Conservation (phyloP, 2,329 filamentous ascomycete species). For the Diaporthe velutina region DNA sequence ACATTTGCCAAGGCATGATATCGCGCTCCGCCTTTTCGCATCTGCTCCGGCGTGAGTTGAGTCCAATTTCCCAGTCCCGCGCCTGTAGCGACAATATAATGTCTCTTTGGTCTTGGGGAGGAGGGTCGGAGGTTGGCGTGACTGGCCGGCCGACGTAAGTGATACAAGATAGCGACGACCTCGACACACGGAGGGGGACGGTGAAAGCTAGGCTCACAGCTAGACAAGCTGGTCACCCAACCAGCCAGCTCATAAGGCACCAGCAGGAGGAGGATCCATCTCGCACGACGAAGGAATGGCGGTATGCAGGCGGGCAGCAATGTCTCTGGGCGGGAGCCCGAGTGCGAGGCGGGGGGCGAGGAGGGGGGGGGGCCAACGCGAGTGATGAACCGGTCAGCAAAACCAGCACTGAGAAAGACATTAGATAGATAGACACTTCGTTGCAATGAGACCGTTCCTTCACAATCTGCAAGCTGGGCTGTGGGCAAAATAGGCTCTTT, state of each 20-base stretch:
- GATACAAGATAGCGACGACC: not conserved
- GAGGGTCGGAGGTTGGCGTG: too few species aligned
- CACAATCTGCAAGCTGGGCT: not conserved
- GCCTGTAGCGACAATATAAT: not conserved
- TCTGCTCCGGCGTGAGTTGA: not conserved
- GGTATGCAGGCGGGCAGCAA: conserved; percentile 28
- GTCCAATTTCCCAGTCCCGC: not conserved
- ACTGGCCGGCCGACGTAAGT: not conserved
- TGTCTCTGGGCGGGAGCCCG: not conserved
- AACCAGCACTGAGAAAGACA: too few species aligned
- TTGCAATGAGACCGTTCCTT: not conserved
- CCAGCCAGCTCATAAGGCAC: not conserved
- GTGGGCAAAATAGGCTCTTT: not conserved
- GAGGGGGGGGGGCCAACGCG: not conserved
- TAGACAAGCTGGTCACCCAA: not conserved
- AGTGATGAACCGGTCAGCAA: conserved; percentile 4
- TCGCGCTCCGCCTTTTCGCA: not conserved
- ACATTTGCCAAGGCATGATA: not conserved
- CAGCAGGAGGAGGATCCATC: conserved; percentile 19
- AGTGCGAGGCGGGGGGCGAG: not conserved
- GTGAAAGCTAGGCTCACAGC: not conserved
- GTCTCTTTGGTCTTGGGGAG: not conserved
- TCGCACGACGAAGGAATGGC: conserved; percentile 20
- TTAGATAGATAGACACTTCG: too few species aligned
- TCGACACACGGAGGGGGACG: not conserved